These are phyloP conservation scores for Xylaria intraflava DNA, from an alignment of 495 filamentous ascomycete species.

Conservation along the genomic window DNA sequence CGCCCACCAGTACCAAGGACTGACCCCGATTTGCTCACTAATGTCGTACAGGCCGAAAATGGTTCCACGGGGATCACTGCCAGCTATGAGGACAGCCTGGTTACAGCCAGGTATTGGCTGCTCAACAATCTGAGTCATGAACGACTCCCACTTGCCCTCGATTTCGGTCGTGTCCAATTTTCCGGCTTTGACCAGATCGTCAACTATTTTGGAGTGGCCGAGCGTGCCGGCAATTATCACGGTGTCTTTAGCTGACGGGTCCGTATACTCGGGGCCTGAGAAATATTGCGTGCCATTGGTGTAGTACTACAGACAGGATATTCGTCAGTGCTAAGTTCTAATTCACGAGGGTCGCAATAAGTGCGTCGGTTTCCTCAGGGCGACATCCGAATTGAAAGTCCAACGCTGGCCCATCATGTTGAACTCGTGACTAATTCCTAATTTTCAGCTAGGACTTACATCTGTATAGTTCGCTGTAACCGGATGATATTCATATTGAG, in stretches of 20 bases:
- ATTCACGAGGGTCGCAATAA: not conserved
- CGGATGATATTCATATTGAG: slow-evolving; percentile 37
- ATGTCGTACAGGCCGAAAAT: slow-evolving; percentile 71
- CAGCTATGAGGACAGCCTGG: slow-evolving; percentile 61
- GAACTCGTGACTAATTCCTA: not conserved
- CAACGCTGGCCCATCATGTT: too few species aligned
- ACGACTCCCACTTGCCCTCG: slow-evolving; percentile 64
- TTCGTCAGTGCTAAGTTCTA: not conserved
- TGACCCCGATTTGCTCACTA: slow-evolving; percentile 70
- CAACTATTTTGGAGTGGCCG: slow-evolving; percentile 55
- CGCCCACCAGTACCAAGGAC: slow-evolving; percentile 72
- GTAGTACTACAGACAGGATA: slow-evolving; percentile 29
- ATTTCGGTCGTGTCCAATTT: slow-evolving; percentile 52
- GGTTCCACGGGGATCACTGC: slow-evolving; percentile 60
- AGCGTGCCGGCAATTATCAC: slow-evolving; percentile 69
- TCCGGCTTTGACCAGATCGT: slow-evolving; percentile 43
- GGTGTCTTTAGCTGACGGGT: slow-evolving; percentile 38
- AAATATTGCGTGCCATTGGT: slow-evolving; percentile 38
- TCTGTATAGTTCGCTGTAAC: slow-evolving; percentile 41
- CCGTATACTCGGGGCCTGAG: slow-evolving; percentile 37
- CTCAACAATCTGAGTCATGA: slow-evolving; percentile 52
- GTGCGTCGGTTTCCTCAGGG: not conserved
- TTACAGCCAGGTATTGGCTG: slow-evolving; percentile 51
- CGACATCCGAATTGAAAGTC: not conserved
- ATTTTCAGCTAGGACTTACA: slow-evolving; percentile 23